Percentiles rank a stretch among this genome's conserved stretches.
phyloP scores from a whole-genome alignment of 345 rosid genomes.

The Clausena lansium region DNA sequence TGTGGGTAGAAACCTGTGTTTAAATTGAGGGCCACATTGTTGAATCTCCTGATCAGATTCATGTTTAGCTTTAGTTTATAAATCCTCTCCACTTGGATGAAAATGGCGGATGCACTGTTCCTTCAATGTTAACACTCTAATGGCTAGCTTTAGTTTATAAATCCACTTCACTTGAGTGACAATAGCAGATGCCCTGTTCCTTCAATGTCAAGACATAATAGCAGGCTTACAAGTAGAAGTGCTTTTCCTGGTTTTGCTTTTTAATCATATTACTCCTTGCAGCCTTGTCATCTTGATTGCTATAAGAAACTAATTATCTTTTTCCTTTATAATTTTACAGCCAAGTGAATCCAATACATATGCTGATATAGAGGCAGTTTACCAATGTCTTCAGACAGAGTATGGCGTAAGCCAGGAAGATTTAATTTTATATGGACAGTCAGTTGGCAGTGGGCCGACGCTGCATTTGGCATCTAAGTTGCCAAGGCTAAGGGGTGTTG shows the following conservation, averaged over 20 bases:
- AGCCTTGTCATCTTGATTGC: background rate
- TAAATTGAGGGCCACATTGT: background rate
- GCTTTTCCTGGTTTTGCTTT: background rate
- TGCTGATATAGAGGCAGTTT: slow-evolving; percentile 96
- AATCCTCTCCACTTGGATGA: background rate
- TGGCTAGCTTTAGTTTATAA: too few species aligned
- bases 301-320: background rate
- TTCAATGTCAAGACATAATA: background rate
- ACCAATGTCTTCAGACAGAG: slow-evolving; percentile 83
- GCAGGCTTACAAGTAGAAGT: background rate
- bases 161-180: too few species aligned
- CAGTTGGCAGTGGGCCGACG: slow-evolving; percentile 98
- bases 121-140: too few species aligned
- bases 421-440: slow-evolving; percentile 88
- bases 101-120: background rate
- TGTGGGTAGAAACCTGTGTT: background rate
- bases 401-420: slow-evolving; percentile 95
- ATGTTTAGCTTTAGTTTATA: background rate
- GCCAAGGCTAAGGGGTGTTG: slow-evolving; percentile 96
- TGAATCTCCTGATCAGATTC: background rate
- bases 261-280: background rate
- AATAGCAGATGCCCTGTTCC: background rate
- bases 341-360: slow-evolving; percentile 93
- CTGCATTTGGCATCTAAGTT: slow-evolving; percentile 92
- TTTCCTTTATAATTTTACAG: slow-evolving; percentile 38